A percentile compares a stretch with the other conserved stretches of the same genome.
Evolutionary conservation across 495 filamentous ascomycete species (phyloP).

Genomic region (Hypoxylon fragiforme): DNA sequence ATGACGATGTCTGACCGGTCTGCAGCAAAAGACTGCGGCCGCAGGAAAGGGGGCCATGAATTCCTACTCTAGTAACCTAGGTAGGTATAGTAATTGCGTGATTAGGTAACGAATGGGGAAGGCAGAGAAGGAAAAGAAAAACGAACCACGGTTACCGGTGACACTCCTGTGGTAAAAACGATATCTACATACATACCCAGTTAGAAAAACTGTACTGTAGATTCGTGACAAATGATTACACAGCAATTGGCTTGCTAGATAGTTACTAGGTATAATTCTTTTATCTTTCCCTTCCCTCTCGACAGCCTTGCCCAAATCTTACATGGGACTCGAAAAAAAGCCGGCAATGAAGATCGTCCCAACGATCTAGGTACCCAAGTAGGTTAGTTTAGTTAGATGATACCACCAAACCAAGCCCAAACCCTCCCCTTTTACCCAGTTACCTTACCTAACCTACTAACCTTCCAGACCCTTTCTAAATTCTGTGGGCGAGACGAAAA

Average conservation of each 20-base stretch:
- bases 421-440: too few species aligned
- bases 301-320: constrained; percentile 29
- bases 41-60: constrained; percentile 21
- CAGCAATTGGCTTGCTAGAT: too few species aligned
- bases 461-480: neutral
- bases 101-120: too few species aligned
- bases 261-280: too few species aligned
- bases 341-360: constrained; percentile 34
- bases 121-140: neutral
- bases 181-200: too few species aligned
- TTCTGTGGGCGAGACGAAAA: constrained; percentile 11
- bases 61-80: too few species aligned
- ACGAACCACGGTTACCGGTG: too few species aligned
- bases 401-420: neutral
- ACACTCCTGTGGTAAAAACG: too few species aligned
- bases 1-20: constrained; percentile 3
- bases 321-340: constrained; percentile 20
- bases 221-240: too few species aligned
- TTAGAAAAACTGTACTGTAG: too few species aligned
- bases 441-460: too few species aligned
- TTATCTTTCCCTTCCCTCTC: neutral
- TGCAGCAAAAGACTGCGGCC: constrained; percentile 19
- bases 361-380: constrained; percentile 30
- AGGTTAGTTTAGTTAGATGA: constrained; percentile 1
- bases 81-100: neutral